Conservation (phyloP, 139 green algal species). For the Chlorella vulgaris region DNA sequence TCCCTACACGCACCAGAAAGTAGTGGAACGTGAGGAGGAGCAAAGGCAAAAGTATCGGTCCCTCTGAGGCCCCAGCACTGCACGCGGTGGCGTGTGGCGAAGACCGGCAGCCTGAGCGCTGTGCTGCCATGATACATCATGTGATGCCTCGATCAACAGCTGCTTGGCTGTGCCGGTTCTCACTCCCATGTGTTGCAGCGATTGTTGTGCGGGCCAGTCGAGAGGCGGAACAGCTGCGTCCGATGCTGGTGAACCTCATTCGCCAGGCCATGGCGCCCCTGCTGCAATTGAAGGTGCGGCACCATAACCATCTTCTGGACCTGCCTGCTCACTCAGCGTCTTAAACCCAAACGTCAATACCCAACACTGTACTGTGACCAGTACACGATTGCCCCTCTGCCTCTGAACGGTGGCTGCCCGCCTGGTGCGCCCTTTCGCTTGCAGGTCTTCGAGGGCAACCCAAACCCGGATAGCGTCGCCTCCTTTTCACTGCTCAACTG, state of each 20-base stretch:
- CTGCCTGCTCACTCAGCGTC: no score
- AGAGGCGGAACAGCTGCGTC: slow-evolving; percentile 39
- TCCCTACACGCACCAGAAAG: slow-evolving; percentile 12
- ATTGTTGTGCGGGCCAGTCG: slow-evolving; percentile 38
- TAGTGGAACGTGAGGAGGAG: background rate
- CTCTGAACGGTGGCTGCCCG: background rate
- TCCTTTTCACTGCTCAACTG: slow-evolving; percentile 32
- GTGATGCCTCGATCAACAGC: no score
- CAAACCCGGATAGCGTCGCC: slow-evolving; percentile 34
- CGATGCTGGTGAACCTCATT: slow-evolving; percentile 31
- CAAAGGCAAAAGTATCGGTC: background rate
- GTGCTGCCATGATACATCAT: background rate
- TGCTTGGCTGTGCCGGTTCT: background rate
- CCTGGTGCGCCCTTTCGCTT: background rate
- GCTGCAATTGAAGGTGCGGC: background rate
- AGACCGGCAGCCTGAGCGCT: background rate
- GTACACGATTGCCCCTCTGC: background rate
- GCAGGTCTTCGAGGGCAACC: slow-evolving; percentile 44
- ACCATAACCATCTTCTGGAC: background rate
- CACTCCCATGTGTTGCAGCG: background rate
- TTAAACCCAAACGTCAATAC: no score
- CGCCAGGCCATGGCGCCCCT: slow-evolving; percentile 34
- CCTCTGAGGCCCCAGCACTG: background rate
- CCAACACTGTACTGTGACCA: background rate
- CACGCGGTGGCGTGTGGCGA: background rate